Conservation (phyloP, 1,284 basidiomycete species). For the Boletus nobilissimus region DNA sequence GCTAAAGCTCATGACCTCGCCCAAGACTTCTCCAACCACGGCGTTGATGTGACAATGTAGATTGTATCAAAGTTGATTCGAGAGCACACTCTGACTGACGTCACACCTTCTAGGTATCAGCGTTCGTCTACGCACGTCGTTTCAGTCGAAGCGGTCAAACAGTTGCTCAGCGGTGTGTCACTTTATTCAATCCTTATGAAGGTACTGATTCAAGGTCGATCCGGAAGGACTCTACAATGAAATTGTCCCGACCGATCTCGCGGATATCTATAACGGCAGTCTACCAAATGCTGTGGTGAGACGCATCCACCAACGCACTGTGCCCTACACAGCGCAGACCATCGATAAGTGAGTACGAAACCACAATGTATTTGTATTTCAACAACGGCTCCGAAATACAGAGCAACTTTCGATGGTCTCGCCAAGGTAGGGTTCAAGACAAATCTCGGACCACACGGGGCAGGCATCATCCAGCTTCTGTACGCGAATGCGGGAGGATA, state of each 20-base stretch:
- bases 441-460: conserved; percentile 51
- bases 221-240: conserved; percentile 39
- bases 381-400: not conserved
- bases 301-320: conserved; percentile 35
- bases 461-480: conserved; percentile 52
- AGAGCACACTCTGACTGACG: conserved; percentile 11
- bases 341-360: conserved; percentile 40
- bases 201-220: not conserved
- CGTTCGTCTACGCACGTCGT: conserved; percentile 46
- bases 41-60: conserved; percentile 44
- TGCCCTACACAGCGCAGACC: conserved; percentile 36
- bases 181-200: not conserved
- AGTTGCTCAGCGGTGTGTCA: conserved; percentile 34
- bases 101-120: conserved; percentile 35
- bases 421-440: conserved; percentile 57
- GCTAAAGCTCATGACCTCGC: conserved; percentile 40
- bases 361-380: not conserved
- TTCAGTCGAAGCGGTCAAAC: conserved; percentile 30
- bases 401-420: conserved; percentile 54
- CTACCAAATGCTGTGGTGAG: conserved; percentile 34
- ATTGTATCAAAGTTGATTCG: not conserved
- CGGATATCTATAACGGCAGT: conserved; percentile 31
- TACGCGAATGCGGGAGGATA: conserved; percentile 53
- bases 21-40: conserved; percentile 41
- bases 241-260: conserved; percentile 41